These are phyloP conservation scores for Panaeolus papilionaceus DNA, from an alignment of 768 basidiomycete genomes.

Conservation along the genomic window DNA sequence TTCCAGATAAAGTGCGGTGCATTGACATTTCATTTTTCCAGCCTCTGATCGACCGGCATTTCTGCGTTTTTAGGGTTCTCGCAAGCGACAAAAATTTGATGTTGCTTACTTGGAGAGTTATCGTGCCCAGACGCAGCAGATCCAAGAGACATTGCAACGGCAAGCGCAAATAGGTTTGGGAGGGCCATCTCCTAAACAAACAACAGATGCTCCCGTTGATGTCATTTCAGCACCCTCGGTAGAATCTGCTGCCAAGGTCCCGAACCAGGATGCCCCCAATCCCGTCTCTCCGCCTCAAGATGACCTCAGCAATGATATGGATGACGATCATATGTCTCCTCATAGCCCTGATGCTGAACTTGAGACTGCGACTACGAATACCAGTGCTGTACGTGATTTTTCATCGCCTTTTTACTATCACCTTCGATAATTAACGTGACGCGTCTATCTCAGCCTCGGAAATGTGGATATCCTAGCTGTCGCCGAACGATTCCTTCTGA, in stretches of 20 bases:
- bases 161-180: background rate
- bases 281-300: background rate
- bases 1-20: conserved; percentile 8
- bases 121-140: conserved; percentile 8
- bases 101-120: background rate
- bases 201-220: background rate
- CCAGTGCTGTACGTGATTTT: conserved; percentile 8
- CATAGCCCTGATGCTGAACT: background rate
- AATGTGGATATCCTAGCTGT: conserved; percentile 1
- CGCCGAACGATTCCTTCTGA: background rate
- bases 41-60: background rate
- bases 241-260: background rate
- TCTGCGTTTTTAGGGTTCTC: background rate
- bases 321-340: background rate
- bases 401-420: background rate
- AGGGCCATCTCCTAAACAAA: background rate
- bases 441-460: background rate
- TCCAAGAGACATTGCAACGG: background rate
- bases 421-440: background rate
- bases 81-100: conserved; percentile 6
- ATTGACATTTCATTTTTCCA: background rate
- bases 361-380: background rate
- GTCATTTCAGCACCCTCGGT: background rate
- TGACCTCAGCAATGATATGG: background rate
- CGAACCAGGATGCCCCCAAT: background rate